phyloP scores from a whole-genome alignment of 257 asterid genomes.

The Solanum ossicruentum region DNA sequence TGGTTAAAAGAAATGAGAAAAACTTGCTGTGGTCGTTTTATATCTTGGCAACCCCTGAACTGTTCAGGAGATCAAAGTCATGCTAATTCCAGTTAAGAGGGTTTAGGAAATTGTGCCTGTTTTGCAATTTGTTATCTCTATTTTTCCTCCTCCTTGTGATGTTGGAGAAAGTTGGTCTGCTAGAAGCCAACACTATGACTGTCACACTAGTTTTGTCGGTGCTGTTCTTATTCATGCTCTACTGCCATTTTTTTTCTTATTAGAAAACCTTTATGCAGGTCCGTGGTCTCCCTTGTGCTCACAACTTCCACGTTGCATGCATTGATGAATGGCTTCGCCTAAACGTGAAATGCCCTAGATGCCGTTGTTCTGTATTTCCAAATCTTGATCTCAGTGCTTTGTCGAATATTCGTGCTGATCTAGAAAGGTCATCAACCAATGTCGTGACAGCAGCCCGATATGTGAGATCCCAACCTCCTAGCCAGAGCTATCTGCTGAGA shows the following conservation, averaged over 20 bases:
- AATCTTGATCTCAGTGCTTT: constrained; percentile 91
- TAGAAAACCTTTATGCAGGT: constrained; percentile 54
- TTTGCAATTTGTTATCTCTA: background rate
- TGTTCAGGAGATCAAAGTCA: background rate
- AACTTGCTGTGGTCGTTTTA: background rate
- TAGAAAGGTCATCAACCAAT: constrained; percentile 36
- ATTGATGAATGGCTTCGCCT: constrained; percentile 94
- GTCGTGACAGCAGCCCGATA: constrained; percentile 45
- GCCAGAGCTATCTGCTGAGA: constrained; percentile 68
- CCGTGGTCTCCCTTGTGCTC: constrained; percentile 95
- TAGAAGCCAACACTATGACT: background rate
- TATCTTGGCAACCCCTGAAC: background rate
- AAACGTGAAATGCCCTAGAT: constrained; percentile 89
- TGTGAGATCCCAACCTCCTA: constrained; percentile 55
- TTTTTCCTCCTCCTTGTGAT: background rate
- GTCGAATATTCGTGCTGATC: constrained; percentile 56
- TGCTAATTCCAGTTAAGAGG: background rate
- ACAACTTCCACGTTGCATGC: constrained; percentile 92
- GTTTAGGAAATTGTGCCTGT: background rate
- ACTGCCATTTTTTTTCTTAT: background rate
- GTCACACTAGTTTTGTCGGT: background rate
- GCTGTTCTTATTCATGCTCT: background rate
- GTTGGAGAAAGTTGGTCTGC: background rate
- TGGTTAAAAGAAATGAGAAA: background rate
- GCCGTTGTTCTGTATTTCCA: constrained; percentile 94